Evolutionary conservation across 2,329 filamentous ascomycete genomes (phyloP).

Genomic region (Colletotrichum cordylinicola): DNA sequence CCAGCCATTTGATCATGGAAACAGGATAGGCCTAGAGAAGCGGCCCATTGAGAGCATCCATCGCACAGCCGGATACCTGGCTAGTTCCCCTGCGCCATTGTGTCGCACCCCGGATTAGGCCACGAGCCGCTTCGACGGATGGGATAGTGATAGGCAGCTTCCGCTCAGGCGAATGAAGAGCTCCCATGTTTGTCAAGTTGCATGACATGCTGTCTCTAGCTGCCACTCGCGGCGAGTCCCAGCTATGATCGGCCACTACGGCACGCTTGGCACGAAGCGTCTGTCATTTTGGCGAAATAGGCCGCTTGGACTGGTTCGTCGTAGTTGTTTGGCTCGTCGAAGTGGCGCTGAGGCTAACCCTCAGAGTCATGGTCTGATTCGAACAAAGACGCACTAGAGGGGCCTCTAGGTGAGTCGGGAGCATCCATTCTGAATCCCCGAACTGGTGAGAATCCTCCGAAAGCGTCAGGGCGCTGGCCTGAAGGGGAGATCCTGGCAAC

Average conservation of each 20-base stretch:
- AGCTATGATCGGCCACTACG: not conserved
- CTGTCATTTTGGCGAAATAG: not conserved
- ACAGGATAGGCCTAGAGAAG: not conserved
- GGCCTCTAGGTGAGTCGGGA: not conserved
- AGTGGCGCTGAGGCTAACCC: not conserved
- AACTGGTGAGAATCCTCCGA: not conserved
- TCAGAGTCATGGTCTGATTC: not conserved
- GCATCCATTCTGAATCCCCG: not conserved
- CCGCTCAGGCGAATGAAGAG: not conserved
- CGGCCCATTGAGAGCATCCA: not conserved
- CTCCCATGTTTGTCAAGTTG: not conserved
- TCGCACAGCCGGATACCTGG: not conserved
- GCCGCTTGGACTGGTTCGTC: not conserved
- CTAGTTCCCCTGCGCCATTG: not conserved
- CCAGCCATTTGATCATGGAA: not conserved
- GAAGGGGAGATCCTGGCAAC: not conserved
- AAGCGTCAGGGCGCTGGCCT: not conserved
- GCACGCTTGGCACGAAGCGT: not conserved
- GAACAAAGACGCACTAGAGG: not conserved
- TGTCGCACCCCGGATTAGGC: conserved; percentile 13
- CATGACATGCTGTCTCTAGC: not conserved
- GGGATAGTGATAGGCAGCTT: not conserved
- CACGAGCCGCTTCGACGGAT: not conserved
- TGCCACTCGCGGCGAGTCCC: not conserved
- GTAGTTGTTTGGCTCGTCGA: not conserved